These are phyloP conservation scores for Cyclotella sp. DNA, from an alignment of 108 stramenopile genomes.

Conservation along the genomic window DNA sequence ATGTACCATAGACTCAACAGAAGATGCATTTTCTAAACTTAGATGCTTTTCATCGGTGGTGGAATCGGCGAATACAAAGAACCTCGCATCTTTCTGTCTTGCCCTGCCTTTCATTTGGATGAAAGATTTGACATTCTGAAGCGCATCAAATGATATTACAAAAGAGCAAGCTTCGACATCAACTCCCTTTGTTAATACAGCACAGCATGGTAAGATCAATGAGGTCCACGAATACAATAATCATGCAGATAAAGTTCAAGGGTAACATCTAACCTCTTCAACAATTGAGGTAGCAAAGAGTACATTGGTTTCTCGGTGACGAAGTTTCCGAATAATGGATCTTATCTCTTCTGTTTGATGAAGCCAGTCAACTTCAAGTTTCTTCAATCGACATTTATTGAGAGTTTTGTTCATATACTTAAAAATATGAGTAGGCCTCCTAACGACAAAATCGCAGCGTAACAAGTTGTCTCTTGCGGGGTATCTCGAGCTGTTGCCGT, in stretches of 20 bases:
- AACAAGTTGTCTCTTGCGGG: conserved; percentile 5
- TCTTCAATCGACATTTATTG: conserved; percentile 4
- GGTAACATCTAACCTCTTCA: conserved; percentile 44
- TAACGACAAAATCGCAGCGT: conserved; percentile 45
- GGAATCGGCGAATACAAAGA: conserved; percentile 58
- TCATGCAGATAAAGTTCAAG: not conserved
- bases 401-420: conserved; percentile 41
- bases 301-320: conserved; percentile 58
- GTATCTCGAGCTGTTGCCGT: no score
- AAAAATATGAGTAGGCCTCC: conserved; percentile 56
- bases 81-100: conserved; percentile 59
- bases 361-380: conserved; percentile 42
- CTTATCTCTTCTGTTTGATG: conserved; percentile 43
- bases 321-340: conserved; percentile 50
- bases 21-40: conserved; percentile 38
- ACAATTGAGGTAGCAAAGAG: conserved; percentile 73
- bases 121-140: conserved; percentile 61
- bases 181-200: conserved; percentile 37
- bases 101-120: conserved; percentile 82
- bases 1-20: conserved; percentile 46
- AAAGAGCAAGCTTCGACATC: conserved; percentile 74
- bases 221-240: not conserved
- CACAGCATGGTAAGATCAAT: not conserved
- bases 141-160: conserved; percentile 61
- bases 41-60: conserved; percentile 4